These are phyloP conservation scores for Trypanosoma mega DNA, from an alignment of 208 protist genomes.

Conservation along the genomic window DNA sequence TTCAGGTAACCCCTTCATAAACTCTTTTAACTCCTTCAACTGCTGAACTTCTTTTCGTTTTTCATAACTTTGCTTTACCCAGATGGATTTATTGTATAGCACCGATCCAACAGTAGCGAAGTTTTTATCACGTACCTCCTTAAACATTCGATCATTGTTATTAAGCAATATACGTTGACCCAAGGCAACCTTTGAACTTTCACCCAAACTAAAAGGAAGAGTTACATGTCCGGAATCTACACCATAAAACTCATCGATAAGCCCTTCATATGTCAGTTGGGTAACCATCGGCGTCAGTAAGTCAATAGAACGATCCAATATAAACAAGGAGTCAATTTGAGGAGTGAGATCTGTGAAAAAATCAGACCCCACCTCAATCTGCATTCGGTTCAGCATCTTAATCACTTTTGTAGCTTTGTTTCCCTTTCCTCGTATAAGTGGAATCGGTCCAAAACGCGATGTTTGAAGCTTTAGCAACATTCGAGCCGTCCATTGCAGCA, in stretches of 20 bases:
- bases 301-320: conserved; percentile 84
- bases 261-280: conserved; percentile 90
- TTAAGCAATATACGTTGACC: conserved; percentile 41
- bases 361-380: conserved; percentile 65
- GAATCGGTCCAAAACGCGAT: conserved; percentile 55
- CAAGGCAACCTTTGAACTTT: conserved; percentile 32
- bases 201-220: conserved; percentile 75
- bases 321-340: conserved; percentile 69
- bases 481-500: conserved; percentile 66
- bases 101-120: conserved; percentile 66
- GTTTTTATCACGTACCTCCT: conserved; percentile 77
- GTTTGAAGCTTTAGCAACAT: conserved; percentile 87
- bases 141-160: conserved; percentile 70
- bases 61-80: conserved; percentile 88
- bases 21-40: conserved; percentile 86
- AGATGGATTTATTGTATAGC: conserved; percentile 83
- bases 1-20: conserved; percentile 82
- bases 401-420: conserved; percentile 55
- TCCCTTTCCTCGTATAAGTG: conserved; percentile 61
- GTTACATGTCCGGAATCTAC: conserved; percentile 52
- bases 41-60: conserved; percentile 80
- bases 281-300: conserved; percentile 82
- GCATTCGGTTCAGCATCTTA: conserved; percentile 61
- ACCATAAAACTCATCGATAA: conserved; percentile 84
- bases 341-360: conserved; percentile 46